phyloP scores from a whole-genome alignment of 148 eudicot genomes.

The Diospyros kaki region DNA sequence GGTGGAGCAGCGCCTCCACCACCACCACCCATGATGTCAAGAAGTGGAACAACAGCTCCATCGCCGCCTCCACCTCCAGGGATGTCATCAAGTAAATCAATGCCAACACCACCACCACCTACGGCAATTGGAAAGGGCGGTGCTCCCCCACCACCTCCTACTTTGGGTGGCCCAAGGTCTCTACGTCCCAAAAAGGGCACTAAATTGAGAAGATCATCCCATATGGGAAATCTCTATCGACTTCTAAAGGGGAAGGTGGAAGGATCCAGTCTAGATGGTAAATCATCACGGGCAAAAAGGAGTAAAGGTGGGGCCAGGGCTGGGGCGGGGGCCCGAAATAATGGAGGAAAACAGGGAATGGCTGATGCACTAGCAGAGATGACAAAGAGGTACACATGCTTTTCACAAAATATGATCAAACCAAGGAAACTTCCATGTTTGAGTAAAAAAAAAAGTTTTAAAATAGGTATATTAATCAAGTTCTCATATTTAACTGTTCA shows the following conservation, averaged over 20 bases:
- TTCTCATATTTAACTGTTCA: neutral
- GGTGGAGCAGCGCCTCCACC: constrained; percentile 33
- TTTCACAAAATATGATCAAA: neutral
- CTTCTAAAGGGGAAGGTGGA: constrained; percentile 85
- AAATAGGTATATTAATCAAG: too few species aligned
- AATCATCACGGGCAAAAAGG: constrained; percentile 52
- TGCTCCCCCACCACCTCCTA: constrained; percentile 77
- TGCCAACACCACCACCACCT: constrained; percentile 42
- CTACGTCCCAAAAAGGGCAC: constrained; percentile 62
- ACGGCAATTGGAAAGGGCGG: constrained; percentile 35
- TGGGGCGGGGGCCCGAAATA: constrained; percentile 18
- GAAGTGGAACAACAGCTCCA: constrained; percentile 14
- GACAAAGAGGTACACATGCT: constrained; percentile 68
- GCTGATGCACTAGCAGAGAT: constrained; percentile 98
- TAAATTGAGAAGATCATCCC: constrained; percentile 83
- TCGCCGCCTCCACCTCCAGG: constrained; percentile 59
- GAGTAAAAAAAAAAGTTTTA: neutral
- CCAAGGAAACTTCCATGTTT: neutral
- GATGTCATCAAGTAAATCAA: constrained; percentile 25
- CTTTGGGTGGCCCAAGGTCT: constrained; percentile 38
- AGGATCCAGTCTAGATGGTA: constrained; percentile 63
- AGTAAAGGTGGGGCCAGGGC: constrained; percentile 25
- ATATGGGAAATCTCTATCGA: constrained; percentile 83
- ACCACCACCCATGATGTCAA: constrained; percentile 30
- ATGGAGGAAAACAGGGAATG: constrained; percentile 83